Base-by-base conservation (phyloP, 129 eudicot genomes). In the Smallanthus sonchifolius region DNA sequence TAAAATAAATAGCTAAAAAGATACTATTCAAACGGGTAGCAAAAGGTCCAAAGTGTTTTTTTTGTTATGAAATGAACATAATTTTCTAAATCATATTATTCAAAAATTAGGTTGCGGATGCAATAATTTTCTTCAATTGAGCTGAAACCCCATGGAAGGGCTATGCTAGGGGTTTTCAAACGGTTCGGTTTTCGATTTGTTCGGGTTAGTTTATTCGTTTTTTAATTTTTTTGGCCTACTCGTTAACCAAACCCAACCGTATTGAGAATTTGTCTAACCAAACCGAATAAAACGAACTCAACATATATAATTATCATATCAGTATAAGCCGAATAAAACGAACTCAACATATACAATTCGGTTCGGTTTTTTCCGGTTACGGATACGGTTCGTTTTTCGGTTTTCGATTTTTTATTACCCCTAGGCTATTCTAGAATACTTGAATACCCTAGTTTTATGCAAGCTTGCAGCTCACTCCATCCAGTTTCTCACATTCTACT, bases 401-500 rank as follows among this genome's bases (percentile, higher is more conserved):
- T 24, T 24, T 24, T 24, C 1, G n/a, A n/a, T 24, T 24, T 24
- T 24, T 24, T 24, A 24, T 0, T 1, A 24, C 30, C 30, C 30
- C 30, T 24, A 24, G 17, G 15, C 61, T 51, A 49, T 17, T 40
- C 7, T 61, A 36, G 11, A 74, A 74, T 74, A 73, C 36, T 44
- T 61, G 19, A 36, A 73, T 60, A 70, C 75, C 63, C 34, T 15
- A 51, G 20, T 69, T 30, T 64, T 75, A 64, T 8, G 40, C 65
- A 36, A 75, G 35, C 52, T 47, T 48, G 20, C 8, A 67, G 47
- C 30, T 30, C 17, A 68, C 68, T 56, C 20, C 30, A 68, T 67
- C 51, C 39, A 13, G 11, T 40, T 79, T 43, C 83, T 45, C 72
- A 13, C 38, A 59, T 61, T 47, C 56, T 38, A 66, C 74, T 77